phyloP scores from a whole-genome alignment of 257 asterid species.

The Solanum acaule region DNA sequence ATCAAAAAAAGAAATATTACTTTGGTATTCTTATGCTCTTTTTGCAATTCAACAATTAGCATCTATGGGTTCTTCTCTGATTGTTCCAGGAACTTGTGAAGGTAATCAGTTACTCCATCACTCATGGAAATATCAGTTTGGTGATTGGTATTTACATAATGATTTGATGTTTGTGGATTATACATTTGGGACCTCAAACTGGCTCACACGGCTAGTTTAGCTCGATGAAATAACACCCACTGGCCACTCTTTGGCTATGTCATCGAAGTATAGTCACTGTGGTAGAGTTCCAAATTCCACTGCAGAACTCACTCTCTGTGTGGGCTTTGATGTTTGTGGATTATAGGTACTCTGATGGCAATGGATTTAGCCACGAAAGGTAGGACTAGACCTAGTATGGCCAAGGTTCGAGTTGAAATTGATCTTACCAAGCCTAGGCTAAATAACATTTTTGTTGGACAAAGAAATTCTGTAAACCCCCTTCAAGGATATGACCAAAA shows the following conservation, averaged over 20 bases:
- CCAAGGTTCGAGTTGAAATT: no score
- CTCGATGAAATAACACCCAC: background rate
- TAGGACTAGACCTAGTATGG: no score
- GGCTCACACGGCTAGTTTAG: background rate
- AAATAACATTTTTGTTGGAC: no score
- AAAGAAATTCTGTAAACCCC: no score
- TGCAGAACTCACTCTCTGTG: background rate
- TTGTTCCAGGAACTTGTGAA: background rate
- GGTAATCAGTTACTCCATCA: background rate
- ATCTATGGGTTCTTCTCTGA: background rate
- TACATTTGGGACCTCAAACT: background rate
- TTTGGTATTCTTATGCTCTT: background rate
- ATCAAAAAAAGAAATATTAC: background rate
- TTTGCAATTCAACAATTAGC: background rate
- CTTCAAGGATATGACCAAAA: no score
- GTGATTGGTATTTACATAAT: background rate
- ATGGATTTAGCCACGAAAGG: no score
- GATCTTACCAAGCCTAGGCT: no score
- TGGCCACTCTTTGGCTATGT: background rate
- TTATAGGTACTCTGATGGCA: no score
- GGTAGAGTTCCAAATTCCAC: background rate
- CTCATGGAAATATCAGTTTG: background rate
- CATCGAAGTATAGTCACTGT: background rate
- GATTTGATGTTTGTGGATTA: background rate
- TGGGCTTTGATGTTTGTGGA: background rate